A percentile compares a stretch with the other conserved stretches of the same genome.
These are phyloP conservation scores for Posidonia oceanica DNA, from an alignment of 116 monocot species.

Conservation along the genomic window DNA sequence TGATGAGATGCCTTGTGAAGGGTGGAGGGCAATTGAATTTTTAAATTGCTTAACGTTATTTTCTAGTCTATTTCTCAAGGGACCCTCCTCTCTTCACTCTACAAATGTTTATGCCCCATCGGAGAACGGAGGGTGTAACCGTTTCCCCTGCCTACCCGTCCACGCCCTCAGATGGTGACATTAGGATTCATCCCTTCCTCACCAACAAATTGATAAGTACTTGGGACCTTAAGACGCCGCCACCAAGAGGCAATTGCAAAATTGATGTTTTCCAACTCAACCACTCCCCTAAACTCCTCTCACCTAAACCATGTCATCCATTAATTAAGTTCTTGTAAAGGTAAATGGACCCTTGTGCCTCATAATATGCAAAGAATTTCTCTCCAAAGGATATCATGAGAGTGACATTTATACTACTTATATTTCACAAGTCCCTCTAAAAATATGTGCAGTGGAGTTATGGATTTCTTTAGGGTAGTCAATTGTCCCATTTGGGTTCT, in stretches of 20 bases:
- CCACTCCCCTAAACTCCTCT: conserved; percentile 3
- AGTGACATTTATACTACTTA: conserved; percentile 1
- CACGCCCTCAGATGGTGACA: not conserved
- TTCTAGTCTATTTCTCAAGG: conserved; percentile 23
- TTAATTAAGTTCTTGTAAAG: not conserved
- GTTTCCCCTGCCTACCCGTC: too few species aligned
- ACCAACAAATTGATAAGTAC: too few species aligned
- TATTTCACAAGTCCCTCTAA: not conserved
- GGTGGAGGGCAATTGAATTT: not conserved
- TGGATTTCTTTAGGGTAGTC: not conserved
- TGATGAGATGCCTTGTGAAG: not conserved
- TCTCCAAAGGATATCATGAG: not conserved
- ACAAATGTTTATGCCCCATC: too few species aligned
- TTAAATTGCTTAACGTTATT: conserved; percentile 5
- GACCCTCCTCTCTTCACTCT: not conserved
- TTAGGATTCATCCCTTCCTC: too few species aligned
- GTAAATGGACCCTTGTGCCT: not conserved
- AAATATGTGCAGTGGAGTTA: not conserved
- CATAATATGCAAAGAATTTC: conserved; percentile 1
- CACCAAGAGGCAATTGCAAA: not conserved
- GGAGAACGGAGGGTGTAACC: too few species aligned
- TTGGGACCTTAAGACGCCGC: not conserved
- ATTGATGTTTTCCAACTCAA: conserved; percentile 1
- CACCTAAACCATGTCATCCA: not conserved
- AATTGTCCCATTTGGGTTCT: not conserved